phyloP scores from a whole-genome alignment of 345 rosid species.

The Eucalyptus cloeziana region DNA sequence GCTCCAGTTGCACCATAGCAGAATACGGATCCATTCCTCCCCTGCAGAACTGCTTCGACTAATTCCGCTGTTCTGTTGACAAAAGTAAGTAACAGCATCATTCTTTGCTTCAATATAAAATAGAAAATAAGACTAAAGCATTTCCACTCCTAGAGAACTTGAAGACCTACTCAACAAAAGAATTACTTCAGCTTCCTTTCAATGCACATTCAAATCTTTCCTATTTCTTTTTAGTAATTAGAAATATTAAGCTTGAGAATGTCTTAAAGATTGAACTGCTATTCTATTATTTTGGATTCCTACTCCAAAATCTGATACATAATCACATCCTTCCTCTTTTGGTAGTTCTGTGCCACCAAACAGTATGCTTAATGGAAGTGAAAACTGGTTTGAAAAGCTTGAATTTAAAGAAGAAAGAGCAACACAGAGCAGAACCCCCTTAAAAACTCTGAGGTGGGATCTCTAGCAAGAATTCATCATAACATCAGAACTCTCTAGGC shows the following conservation, averaged over 20 bases:
- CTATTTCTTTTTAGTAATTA: neutral
- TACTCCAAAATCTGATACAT: neutral
- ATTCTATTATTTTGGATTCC: neutral
- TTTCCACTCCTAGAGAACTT: neutral
- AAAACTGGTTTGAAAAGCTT: neutral
- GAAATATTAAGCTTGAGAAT: neutral
- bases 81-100: neutral
- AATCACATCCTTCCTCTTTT: neutral
- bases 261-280: neutral
- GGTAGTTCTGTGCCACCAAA: neutral
- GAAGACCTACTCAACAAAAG: neutral
- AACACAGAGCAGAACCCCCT: neutral
- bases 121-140: neutral
- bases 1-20: constrained; percentile 99
- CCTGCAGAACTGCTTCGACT: constrained; percentile 80
- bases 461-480: neutral
- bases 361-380: neutral
- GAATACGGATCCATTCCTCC: constrained; percentile 96
- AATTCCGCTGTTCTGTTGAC: constrained; percentile 79
- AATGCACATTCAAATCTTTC: neutral
- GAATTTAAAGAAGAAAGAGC: neutral
- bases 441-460: neutral
- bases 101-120: neutral
- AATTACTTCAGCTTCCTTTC: neutral
- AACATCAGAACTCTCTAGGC: neutral